Evolutionary conservation across 202 grass and related monocot genomes (phyloP), one percentile per base, ranked within the genome.

Genomic region (Hordeum pubiflorum): DNA sequence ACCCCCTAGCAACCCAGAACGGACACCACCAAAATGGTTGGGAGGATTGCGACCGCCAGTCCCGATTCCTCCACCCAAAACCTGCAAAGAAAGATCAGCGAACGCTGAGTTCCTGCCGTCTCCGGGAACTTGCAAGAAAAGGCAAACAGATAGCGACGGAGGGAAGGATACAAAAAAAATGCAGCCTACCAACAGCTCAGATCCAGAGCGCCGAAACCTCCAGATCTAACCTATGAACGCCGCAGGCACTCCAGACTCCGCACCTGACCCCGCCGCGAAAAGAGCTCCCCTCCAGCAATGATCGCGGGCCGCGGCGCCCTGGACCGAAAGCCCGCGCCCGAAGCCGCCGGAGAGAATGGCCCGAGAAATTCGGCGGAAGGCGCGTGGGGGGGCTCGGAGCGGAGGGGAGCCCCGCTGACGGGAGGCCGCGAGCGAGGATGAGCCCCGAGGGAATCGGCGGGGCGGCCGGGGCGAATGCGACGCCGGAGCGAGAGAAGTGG

Each of bases 141-240:
- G 0, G 24, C 23, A 63, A 84, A 43, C 32, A 8, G 12, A 10
- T 70, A 17, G 38, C 12, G 39, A 17, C 48, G 48, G 67, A 15
- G 21, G 22, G 4, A 2, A 5, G 39, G 7, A 14, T 6, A 1
- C 4, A 4, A 1, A 17, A 21, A 27, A 70, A 75, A 80, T 69
- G 76, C 55, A 21, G n/a, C 56, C 14, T 64, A 81, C 82, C 86
- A 72, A 40, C 41, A 50, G 76, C 24, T 85, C 73, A 82, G 87
- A 89, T 89, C 82, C 82, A 36, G 73, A 33, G 21, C 66, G 21
- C 87, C 37, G 37, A 5, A 60, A 20, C 44, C 29, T 27, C 87
- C 87, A 89, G 73, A 89, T 85, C 78, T 85, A 85, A 85, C 82
- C 87, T 82, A 89, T 85, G 63, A 46, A 85, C 86, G 22, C 57